A percentile compares a stretch with the other conserved stretches of the same genome.
phyloP scores from a whole-genome alignment of 169 alveolate genomes.

The Pseudocohnilembus persalinus region DNA sequence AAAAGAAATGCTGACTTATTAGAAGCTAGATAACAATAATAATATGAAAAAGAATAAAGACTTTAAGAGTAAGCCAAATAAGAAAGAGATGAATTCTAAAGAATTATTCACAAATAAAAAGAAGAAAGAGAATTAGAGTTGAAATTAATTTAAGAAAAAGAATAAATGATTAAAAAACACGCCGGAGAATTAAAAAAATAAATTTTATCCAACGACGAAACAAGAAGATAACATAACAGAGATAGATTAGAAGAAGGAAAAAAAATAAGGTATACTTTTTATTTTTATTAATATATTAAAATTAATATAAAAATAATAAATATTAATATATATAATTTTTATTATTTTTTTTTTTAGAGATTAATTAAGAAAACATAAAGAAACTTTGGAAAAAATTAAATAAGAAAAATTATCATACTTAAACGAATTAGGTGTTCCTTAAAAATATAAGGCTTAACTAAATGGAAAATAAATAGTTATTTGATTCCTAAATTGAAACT shows the following conservation, averaged over 20 bases:
- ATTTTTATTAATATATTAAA: no score
- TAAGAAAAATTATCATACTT: conserved; percentile 27
- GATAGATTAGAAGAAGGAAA: conserved; percentile 71
- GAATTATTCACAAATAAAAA: conserved; percentile 59
- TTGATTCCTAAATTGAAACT: no score
- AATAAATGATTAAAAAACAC: conserved; percentile 52
- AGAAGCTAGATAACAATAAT: conserved; percentile 57
- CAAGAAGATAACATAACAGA: conserved; percentile 53
- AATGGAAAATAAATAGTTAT: conserved; percentile 37
- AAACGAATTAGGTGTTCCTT: conserved; percentile 28
- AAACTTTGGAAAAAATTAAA: conserved; percentile 37
- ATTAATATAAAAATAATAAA: no score
- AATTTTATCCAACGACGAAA: conserved; percentile 60
- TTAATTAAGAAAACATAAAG: conserved; percentile 27
- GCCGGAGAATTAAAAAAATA: conserved; percentile 56
- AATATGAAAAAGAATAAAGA: conserved; percentile 62
- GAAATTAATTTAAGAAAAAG: conserved; percentile 43
- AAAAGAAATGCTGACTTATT: conserved; percentile 56
- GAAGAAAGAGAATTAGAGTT: conserved; percentile 54
- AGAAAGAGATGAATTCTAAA: conserved; percentile 77
- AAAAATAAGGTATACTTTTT: conserved; percentile 31
- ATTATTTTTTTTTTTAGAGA: no score
- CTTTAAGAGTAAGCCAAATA: conserved; percentile 64
- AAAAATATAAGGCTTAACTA: conserved; percentile 48
- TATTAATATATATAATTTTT: no score